Evolutionary conservation across 495 filamentous ascomycete genomes (phyloP).

Genomic region (Lichenothelia convexa): DNA sequence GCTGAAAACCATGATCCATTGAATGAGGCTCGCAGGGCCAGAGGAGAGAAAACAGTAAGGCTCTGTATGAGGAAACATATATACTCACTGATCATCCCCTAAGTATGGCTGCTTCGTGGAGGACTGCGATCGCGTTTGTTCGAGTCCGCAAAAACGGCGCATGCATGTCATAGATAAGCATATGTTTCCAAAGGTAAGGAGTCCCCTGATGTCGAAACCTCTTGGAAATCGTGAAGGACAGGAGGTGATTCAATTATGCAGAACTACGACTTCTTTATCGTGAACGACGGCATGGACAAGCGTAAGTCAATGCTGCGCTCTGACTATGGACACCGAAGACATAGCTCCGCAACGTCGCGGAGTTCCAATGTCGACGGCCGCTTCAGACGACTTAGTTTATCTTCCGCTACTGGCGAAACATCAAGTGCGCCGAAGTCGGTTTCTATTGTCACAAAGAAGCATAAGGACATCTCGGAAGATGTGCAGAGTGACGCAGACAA

Average conservation of each 20-base stretch:
- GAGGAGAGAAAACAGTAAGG: slow-evolving; percentile 74
- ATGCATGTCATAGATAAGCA: slow-evolving; percentile 90
- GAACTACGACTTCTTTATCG: slow-evolving; percentile 80
- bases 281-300: slow-evolving; percentile 76
- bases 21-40: slow-evolving; percentile 45
- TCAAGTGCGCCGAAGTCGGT: no score
- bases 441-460: no score
- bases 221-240: not conserved
- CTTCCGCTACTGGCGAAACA: no score
- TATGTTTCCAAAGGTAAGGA: slow-evolving; percentile 71
- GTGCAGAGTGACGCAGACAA: no score
- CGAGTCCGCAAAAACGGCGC: slow-evolving; percentile 61
- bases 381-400: slow-evolving; percentile 8
- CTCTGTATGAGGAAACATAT: not conserved
- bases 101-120: slow-evolving; percentile 83
- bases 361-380: no score
- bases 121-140: slow-evolving; percentile 71
- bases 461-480: no score
- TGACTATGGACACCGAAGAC: slow-evolving; percentile 30
- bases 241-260: slow-evolving; percentile 16
- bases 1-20: slow-evolving; percentile 83
- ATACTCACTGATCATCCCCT: no score
- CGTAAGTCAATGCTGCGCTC: slow-evolving; percentile 54
- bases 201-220: slow-evolving; percentile 16
- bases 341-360: slow-evolving; percentile 33